These are phyloP conservation scores for Plasmodium sp. DNA, from an alignment of 169 alveolate genomes.

Conservation along the genomic window DNA sequence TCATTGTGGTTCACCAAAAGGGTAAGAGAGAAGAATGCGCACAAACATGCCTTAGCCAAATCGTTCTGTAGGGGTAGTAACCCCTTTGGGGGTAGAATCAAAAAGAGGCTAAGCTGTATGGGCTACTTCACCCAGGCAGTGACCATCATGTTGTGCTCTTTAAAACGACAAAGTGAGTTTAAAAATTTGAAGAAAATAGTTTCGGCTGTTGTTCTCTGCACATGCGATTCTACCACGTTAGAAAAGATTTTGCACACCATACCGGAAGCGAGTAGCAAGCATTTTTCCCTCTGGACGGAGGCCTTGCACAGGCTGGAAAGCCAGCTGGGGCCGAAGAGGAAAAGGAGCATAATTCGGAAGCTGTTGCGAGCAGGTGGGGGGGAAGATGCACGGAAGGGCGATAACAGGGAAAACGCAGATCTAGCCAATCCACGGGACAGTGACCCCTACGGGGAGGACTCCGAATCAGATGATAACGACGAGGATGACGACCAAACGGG, in stretches of 20 bases:
- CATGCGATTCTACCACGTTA: slow-evolving; percentile 66
- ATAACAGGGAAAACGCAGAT: not conserved
- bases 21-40: not conserved
- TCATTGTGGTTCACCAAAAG: slow-evolving; percentile 66
- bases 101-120: slow-evolving; percentile 42
- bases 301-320: slow-evolving; percentile 10
- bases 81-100: not conserved
- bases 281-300: slow-evolving; percentile 44
- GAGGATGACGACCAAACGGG: not conserved
- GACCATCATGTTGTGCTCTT: slow-evolving; percentile 57
- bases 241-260: slow-evolving; percentile 64
- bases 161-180: slow-evolving; percentile 57
- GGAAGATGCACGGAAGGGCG: not conserved
- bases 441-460: not conserved
- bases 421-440: not conserved
- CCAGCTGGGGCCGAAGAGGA: slow-evolving; percentile 12
- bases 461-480: not conserved
- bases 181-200: slow-evolving; percentile 54
- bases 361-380: not conserved
- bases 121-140: slow-evolving; percentile 58
- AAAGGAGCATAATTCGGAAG: slow-evolving; percentile 5
- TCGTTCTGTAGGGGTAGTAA: not conserved
- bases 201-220: slow-evolving; percentile 34
- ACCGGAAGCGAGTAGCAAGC: slow-evolving; percentile 59
- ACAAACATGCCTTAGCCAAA: not conserved